Base-by-base conservation (phyloP, 2,329 filamentous ascomycete genomes). In the Colletotrichum sp. region DNA sequence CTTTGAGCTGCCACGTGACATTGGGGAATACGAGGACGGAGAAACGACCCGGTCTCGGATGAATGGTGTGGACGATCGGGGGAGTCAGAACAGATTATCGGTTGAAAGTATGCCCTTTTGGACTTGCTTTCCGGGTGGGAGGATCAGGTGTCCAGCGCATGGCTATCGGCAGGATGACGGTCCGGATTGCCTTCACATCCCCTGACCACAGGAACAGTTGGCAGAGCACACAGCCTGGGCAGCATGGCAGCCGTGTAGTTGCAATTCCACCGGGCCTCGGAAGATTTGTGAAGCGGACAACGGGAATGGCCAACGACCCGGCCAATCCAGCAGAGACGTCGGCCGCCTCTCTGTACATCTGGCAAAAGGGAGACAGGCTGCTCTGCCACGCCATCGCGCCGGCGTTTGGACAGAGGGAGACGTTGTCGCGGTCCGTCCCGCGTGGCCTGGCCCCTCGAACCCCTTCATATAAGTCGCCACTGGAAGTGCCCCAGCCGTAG, bases 351-450 rank as follows among this genome's bases (percentile, higher is more conserved):
- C 13, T 36, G 13, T 15, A 36, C 34, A 36, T 36, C 34, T 36
- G 0, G 0, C 34, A 8, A 36, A 36, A 36, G 3, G 34, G 13
- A 36, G 34, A 8, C 0, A 36, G 34, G 5, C 0, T 9, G 36
- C 8, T 39, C 8, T 39, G 36, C 36, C 0, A 3, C 8, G 36
- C 16, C 36, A 19, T 44, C 36, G 36, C 16, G 0, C 36, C 16
- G 36, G 36, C 36, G 8, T 39, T 39, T 39, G 8, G 16, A 39
- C 8, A 39, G 16, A n/a, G 9, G 39, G 19, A 48, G 39, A 48
- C 9, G 9, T n/a, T n/a, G 2, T 22, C 19, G 39, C 19, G 39
- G 39, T 12, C 39, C 16, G 36, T 44, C 36, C 36, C 36, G 36
- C 36, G 19, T 9, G 5, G 2, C 16, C 8, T 44, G 8, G 5